Conservation (phyloP, 345 rosid species). For the Gossypium sturtianum region DNA sequence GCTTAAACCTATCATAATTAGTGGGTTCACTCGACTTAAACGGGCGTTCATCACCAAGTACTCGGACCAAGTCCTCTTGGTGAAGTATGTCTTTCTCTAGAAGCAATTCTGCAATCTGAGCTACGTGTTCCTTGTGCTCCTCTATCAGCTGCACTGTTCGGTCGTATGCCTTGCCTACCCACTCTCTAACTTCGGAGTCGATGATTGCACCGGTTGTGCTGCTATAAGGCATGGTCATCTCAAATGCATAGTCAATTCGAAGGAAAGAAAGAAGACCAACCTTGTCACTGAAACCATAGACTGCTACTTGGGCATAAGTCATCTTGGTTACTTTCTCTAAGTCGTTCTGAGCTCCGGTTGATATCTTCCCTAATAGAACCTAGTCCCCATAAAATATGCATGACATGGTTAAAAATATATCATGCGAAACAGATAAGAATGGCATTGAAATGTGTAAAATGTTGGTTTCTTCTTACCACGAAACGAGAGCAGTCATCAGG, state of each 20-base stretch:
- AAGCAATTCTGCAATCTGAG: conserved; percentile 40
- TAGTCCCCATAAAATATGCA: neutral
- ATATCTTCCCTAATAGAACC: conserved; percentile 37
- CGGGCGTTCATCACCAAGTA: conserved; percentile 44
- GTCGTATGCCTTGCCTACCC: conserved; percentile 39
- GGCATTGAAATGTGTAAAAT: neutral
- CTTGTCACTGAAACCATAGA: conserved; percentile 52
- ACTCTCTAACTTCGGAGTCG: conserved; percentile 44
- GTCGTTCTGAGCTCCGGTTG: conserved; percentile 51
- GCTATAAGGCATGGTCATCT: conserved; percentile 43
- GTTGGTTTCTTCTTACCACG: neutral
- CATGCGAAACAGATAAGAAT: neutral
- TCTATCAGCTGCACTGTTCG: conserved; percentile 35
- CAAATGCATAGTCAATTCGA: conserved; percentile 31
- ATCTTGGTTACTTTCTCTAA: conserved; percentile 48
- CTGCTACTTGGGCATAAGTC: conserved; percentile 47
- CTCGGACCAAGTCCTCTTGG: conserved; percentile 39
- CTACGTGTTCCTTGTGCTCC: conserved; percentile 44
- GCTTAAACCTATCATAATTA: conserved; percentile 39
- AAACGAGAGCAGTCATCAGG: neutral
- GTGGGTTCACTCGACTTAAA: conserved; percentile 38
- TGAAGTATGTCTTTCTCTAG: conserved; percentile 48
- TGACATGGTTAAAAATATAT: neutral
- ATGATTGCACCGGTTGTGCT: conserved; percentile 46
- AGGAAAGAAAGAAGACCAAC: conserved; percentile 57